Percentiles rank a stretch among this genome's conserved stretches.
Evolutionary conservation across 176 grass and related monocot genomes (phyloP).

Genomic region (Oryza officinalis): DNA sequence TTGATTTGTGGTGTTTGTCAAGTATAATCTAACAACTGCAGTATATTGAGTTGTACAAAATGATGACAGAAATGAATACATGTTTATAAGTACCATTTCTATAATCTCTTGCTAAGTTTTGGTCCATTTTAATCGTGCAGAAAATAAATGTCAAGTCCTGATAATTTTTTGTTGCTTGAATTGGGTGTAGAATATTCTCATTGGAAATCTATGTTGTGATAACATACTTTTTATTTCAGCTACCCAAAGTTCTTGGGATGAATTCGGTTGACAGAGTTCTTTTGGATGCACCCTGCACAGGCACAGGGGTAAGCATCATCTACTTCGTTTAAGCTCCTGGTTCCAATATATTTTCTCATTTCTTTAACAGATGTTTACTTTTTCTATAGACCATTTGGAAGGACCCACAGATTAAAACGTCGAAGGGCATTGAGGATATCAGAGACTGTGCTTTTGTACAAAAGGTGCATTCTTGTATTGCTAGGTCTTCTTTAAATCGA

Average conservation of each 20-base stretch:
- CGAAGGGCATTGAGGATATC: constrained; percentile 84
- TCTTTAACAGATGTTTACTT: not conserved
- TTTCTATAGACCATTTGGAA: constrained; percentile 87
- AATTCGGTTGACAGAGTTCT: constrained; percentile 97
- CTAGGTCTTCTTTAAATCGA: constrained; percentile 1
- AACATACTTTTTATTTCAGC: constrained; percentile 49
- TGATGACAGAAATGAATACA: not conserved
- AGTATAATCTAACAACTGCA: not conserved
- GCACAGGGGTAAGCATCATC: constrained; percentile 66
- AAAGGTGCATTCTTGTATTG: constrained; percentile 62
- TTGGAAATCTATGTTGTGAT: constrained; percentile 4
- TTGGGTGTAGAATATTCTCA: not conserved
- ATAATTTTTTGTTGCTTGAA: not conserved
- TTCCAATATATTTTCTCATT: constrained; percentile 13
- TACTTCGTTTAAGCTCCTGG: constrained; percentile 29
- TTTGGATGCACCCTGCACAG: constrained; percentile 95
- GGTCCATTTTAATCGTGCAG: constrained; percentile 11
- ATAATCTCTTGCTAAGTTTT: not conserved
- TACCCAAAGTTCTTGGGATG: constrained; percentile 82
- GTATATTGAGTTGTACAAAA: constrained; percentile 5
- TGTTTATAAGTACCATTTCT: not conserved
- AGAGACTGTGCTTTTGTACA: constrained; percentile 84
- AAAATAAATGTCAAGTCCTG: not conserved
- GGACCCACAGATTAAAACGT: constrained; percentile 86
- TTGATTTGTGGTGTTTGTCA: constrained; percentile 6